Conservation (phyloP, 2,329 filamentous ascomycete genomes). For the Cordyceps militaris region DNA sequence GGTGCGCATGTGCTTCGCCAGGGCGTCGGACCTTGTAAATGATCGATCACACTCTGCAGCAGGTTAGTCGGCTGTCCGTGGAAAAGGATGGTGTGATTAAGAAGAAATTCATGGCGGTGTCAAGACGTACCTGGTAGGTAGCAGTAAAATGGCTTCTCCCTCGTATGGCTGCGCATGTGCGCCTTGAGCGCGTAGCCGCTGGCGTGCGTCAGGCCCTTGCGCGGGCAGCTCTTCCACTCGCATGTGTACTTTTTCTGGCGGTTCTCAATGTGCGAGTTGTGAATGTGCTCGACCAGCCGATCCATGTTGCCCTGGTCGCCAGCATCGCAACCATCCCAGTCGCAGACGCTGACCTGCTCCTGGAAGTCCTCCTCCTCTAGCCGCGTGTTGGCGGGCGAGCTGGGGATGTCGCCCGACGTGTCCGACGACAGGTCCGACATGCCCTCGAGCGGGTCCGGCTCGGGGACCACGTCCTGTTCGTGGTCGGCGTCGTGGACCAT, state of each 20-base stretch:
- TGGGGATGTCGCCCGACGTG: conserved; percentile 77
- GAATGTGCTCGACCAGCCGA: conserved; percentile 72
- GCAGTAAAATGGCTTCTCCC: conserved; percentile 98
- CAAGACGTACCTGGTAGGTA: conserved; percentile 68
- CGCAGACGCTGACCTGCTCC: conserved; percentile 71
- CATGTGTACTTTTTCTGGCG: conserved; percentile 97
- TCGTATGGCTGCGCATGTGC: conserved; percentile 95
- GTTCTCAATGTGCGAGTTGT: conserved; percentile 88
- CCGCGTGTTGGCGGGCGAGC: conserved; percentile 59
- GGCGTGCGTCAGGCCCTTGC: conserved; percentile 87
- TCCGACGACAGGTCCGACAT: conserved; percentile 79
- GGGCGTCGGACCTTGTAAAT: conserved; percentile 89
- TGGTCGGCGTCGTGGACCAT: conserved; percentile 35
- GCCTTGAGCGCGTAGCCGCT: conserved; percentile 94
- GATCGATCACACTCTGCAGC: conserved; percentile 85
- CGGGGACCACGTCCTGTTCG: conserved; percentile 34
- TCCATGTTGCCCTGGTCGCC: conserved; percentile 77
- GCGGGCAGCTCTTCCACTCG: conserved; percentile 84
- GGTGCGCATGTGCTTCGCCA: conserved; percentile 97
- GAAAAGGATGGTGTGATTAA: not conserved
- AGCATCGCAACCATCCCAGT: conserved; percentile 67
- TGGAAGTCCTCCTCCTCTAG: conserved; percentile 68
- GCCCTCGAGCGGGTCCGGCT: conserved; percentile 47
- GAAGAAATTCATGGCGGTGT: too few species aligned
- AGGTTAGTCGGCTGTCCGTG: conserved; percentile 4